phyloP scores from a whole-genome alignment of 108 stramenopile species.

The Nannochloropsis salina region DNA sequence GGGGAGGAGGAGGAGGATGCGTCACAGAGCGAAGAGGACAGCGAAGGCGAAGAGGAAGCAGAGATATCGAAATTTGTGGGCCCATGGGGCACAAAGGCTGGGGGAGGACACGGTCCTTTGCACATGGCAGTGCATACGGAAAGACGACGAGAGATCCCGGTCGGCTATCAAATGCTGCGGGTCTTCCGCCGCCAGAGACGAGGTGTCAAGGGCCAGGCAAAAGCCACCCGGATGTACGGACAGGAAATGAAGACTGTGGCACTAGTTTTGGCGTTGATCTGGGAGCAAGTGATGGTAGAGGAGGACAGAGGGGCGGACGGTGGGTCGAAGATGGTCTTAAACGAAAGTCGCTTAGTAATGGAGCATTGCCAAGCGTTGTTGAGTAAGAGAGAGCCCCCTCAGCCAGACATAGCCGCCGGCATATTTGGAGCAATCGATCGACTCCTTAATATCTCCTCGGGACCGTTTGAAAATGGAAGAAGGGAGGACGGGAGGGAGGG shows the following conservation, averaged over 20 bases:
- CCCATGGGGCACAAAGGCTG: no score
- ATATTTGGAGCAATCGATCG: slow-evolving; percentile 9
- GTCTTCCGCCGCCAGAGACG: neutral
- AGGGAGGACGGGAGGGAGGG: neutral
- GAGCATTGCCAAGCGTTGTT: neutral
- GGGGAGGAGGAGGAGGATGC: neutral
- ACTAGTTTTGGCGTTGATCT: neutral
- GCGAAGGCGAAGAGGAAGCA: neutral
- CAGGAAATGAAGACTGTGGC: neutral
- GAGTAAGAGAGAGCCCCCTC: neutral
- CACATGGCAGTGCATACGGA: no score
- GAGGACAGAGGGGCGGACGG: neutral
- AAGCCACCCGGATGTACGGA: neutral
- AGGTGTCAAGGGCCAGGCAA: neutral
- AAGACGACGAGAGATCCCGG: neutral
- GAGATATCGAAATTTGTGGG: no score
- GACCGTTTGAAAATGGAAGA: neutral
- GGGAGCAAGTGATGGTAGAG: neutral
- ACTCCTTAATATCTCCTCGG: neutral
- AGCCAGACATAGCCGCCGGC: neutral
- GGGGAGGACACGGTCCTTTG: no score
- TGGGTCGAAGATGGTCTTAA: neutral
- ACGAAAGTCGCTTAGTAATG: neutral
- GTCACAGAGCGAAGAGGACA: neutral
- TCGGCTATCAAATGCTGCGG: neutral